These are phyloP conservation scores for Zhuliangozyma blackwelliae DNA, from an alignment of 1,139 yeast genomes.

Conservation along the genomic window DNA sequence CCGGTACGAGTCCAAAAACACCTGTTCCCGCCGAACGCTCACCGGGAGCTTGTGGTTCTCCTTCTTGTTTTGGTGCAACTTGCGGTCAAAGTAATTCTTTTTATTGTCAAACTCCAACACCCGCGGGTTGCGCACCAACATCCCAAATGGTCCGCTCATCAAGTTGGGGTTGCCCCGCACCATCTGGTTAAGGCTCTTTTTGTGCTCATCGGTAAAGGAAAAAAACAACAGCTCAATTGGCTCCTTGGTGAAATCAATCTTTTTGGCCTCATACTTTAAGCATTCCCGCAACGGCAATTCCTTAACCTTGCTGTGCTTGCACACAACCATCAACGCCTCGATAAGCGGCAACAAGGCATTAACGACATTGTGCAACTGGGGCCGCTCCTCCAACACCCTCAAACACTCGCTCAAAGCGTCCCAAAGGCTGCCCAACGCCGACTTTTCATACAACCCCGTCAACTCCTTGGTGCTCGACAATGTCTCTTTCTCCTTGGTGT, in stretches of 20 bases:
- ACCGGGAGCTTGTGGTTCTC: conserved; percentile 53
- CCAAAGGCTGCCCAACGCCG: conserved; percentile 82
- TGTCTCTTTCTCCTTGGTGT: conserved; percentile 30
- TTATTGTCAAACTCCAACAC: conserved; percentile 95
- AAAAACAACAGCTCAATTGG: conserved; percentile 79
- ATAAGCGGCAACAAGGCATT: conserved; percentile 82
- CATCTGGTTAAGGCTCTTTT: conserved; percentile 86
- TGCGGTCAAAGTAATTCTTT: conserved; percentile 76
- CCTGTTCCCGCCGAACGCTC: conserved; percentile 81
- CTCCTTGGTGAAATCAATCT: conserved; percentile 65
- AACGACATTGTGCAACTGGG: conserved; percentile 57
- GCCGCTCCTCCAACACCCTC: conserved; percentile 50
- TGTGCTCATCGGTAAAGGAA: conserved; percentile 86
- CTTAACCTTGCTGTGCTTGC: conserved; percentile 77
- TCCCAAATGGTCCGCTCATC: conserved; percentile 95
- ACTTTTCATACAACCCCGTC: conserved; percentile 58
- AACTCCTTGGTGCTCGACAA: conserved; percentile 40
- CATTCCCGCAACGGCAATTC: conserved; percentile 57
- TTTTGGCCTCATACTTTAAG: conserved; percentile 54
- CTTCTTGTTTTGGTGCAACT: conserved; percentile 48
- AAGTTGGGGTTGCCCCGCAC: conserved; percentile 86
- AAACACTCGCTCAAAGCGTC: conserved; percentile 78
- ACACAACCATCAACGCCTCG: conserved; percentile 92
- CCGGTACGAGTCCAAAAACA: conserved; percentile 86
- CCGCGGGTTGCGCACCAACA: conserved; percentile 83